Evolutionary conservation across 1,139 yeast species (phyloP).

Genomic region (Saccharomyces hybrid): DNA sequence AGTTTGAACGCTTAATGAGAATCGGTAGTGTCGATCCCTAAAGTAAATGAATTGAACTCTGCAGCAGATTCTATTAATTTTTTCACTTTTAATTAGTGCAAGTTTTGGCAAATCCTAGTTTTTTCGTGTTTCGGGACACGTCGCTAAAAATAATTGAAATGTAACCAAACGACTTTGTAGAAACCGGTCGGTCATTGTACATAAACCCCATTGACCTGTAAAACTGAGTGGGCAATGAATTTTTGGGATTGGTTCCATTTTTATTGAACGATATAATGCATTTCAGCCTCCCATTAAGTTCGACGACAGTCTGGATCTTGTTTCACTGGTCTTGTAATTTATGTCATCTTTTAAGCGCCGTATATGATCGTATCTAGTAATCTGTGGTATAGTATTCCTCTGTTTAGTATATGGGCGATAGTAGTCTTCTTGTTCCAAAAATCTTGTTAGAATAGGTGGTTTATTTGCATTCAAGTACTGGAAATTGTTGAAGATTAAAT

Average conservation of each 20-base stretch:
- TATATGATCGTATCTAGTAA: not conserved
- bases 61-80: not conserved
- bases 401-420: not conserved
- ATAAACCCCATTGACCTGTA: not conserved
- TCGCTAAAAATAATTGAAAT: not conserved
- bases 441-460: not conserved
- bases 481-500: not conserved
- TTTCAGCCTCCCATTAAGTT: not conserved
- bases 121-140: slow-evolving; percentile 1
- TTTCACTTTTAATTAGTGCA: not conserved
- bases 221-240: not conserved
- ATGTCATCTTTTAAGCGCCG: too few species aligned
- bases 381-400: not conserved
- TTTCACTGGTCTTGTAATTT: not conserved
- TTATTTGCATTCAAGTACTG: not conserved
- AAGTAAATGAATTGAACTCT: not conserved
- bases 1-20: not conserved
- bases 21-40: not conserved
- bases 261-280: not conserved
- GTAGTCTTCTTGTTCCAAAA: not conserved
- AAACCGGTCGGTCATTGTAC: not conserved
- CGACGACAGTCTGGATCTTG: not conserved
- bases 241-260: not conserved
- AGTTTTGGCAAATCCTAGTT: not conserved
- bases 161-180: not conserved